Percentiles rank a stretch among this genome's conserved stretches.
These are phyloP conservation scores for Coprinopsis sp. DNA, from an alignment of 768 basidiomycete species.

Conservation along the genomic window DNA sequence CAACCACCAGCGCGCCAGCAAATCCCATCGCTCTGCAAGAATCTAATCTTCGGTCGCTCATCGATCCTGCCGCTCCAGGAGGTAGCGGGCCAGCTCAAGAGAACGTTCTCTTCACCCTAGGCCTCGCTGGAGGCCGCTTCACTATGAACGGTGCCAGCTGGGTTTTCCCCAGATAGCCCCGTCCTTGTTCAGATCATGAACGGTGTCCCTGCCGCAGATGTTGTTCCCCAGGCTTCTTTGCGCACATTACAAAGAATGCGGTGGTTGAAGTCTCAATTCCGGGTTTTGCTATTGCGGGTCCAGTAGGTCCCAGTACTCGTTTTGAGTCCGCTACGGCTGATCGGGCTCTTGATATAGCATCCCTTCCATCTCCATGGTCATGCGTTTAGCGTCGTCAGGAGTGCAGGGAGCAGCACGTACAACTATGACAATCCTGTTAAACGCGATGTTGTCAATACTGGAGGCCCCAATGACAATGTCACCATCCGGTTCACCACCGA, in stretches of 20 bases:
- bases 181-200: conserved; percentile 49
- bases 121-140: conserved; percentile 20
- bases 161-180: conserved; percentile 31
- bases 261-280: conserved; percentile 46
- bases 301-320: neutral
- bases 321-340: neutral
- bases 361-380: conserved; percentile 47
- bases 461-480: conserved; percentile 34
- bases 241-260: conserved; percentile 41
- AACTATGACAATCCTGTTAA: conserved; percentile 52
- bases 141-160: neutral
- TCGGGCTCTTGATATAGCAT: conserved; percentile 23
- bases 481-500: conserved; percentile 63
- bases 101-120: conserved; percentile 25
- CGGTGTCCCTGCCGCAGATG: conserved; percentile 33
- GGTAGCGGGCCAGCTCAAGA: neutral
- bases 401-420: conserved; percentile 31
- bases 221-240: conserved; percentile 39
- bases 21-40: conserved; percentile 29
- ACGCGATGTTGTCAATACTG: conserved; percentile 53
- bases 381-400: conserved; percentile 38
- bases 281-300: conserved; percentile 19
- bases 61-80: conserved; percentile 10
- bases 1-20: conserved; percentile 28
- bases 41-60: conserved; percentile 29